Evolutionary conservation across 163 green algal species (phyloP), one percentile per base, ranked within the genome.

Genomic region (Smithsoniella earleae): DNA sequence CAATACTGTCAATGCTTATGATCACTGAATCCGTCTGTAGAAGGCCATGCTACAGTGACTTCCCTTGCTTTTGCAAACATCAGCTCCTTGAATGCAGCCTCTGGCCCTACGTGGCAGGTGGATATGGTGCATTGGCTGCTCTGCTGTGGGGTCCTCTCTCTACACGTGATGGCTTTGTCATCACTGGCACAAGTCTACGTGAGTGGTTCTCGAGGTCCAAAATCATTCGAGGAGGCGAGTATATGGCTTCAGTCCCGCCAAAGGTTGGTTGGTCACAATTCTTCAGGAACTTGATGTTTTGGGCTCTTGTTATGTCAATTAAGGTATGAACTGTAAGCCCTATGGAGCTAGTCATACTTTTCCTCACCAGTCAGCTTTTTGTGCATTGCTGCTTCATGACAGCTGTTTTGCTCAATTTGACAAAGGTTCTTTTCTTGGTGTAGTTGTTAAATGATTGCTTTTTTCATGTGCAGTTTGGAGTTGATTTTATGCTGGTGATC

Each of bases 321-420:
- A 69, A 69, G 58, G 58, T 69, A 36, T 40, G 58, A 4, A 49
- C n/a, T n/a, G n/a, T n/a, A n/a, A n/a, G n/a, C n/a, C n/a, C n/a
- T n/a, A n/a, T n/a, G n/a, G n/a, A n/a, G n/a, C n/a, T n/a, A n/a
- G n/a, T n/a, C n/a, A n/a, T n/a, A n/a, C n/a, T n/a, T n/a, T n/a
- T n/a, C n/a, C n/a, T n/a, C n/a, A n/a, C n/a, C n/a, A n/a, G n/a
- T n/a, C n/a, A n/a, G n/a, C n/a, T n/a, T n/a, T n/a, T n/a, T n/a
- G n/a, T n/a, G n/a, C n/a, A n/a, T n/a, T n/a, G n/a, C n/a, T n/a
- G n/a, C n/a, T n/a, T n/a, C n/a, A n/a, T n/a, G n/a, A n/a, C n/a
- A n/a, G n/a, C n/a, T n/a, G n/a, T n/a, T n/a, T n/a, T n/a, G n/a
- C n/a, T n/a, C n/a, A n/a, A n/a, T n/a, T n/a, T n/a, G n/a, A n/a